Conservation (phyloP, 2,329 filamentous ascomycete genomes). For the Calonectria montana region DNA sequence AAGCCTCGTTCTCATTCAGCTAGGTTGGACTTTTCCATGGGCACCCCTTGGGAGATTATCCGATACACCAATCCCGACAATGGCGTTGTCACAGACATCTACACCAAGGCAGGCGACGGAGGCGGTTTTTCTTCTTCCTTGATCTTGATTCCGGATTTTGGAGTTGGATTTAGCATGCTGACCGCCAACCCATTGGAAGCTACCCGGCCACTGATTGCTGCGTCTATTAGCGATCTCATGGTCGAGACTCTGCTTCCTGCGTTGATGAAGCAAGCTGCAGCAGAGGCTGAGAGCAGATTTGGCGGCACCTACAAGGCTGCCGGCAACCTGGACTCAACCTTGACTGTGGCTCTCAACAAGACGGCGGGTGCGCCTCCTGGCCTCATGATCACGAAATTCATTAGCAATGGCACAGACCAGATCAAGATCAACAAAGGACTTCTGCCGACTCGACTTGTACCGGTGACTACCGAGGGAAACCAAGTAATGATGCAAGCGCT, state of each 20-base stretch:
- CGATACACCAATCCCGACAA: slow-evolving; percentile 51
- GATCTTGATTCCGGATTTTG: slow-evolving; percentile 31
- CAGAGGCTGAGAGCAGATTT: background rate
- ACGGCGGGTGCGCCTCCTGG: slow-evolving; percentile 18
- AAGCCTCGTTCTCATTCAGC: slow-evolving; percentile 54
- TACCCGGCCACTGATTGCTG: background rate
- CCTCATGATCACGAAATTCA: slow-evolving; percentile 15
- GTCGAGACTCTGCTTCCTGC: background rate
- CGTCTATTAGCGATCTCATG: background rate
- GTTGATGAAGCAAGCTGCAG: background rate
- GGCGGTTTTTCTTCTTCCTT: slow-evolving; percentile 21
- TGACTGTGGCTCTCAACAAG: slow-evolving; percentile 26
- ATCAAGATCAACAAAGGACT: background rate
- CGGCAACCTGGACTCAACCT: slow-evolving; percentile 11
- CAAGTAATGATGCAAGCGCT: slow-evolving; percentile 1
- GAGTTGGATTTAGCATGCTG: slow-evolving; percentile 18
- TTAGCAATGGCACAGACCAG: slow-evolving; percentile 19
- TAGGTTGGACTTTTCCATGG: slow-evolving; percentile 51
- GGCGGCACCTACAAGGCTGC: slow-evolving; percentile 7
- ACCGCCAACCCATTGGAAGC: background rate
- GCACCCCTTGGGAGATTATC: slow-evolving; percentile 55
- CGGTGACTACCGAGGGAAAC: background rate
- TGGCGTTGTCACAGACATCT: slow-evolving; percentile 49
- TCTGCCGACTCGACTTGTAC: background rate
- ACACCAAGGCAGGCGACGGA: slow-evolving; percentile 30